phyloP scores from a whole-genome alignment of 1,284 basidiomycete species.

The Grifola frondosa region DNA sequence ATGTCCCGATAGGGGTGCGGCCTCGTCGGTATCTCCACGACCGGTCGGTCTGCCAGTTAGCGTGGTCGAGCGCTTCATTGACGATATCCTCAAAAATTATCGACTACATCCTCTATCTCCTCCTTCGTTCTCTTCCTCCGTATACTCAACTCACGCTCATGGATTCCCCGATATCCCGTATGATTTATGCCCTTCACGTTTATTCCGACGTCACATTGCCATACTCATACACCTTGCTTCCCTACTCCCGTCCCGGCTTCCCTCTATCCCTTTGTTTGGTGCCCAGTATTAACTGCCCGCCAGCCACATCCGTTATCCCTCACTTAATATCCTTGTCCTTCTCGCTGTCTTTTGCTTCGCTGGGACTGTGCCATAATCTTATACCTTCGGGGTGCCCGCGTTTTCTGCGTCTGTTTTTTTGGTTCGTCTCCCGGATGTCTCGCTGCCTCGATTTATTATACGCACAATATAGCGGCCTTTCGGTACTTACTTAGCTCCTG shows the following conservation, averaged over 20 bases:
- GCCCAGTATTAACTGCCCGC: too few species aligned
- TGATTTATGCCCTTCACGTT: slow-evolving; percentile 19
- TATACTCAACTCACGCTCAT: slow-evolving; percentile 15
- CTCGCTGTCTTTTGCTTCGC: slow-evolving; percentile 3
- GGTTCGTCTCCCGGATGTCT: background rate
- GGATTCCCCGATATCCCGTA: slow-evolving; percentile 17
- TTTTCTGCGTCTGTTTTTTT: slow-evolving; percentile 2
- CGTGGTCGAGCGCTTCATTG: slow-evolving; percentile 18
- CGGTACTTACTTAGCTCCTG: slow-evolving; percentile 1
- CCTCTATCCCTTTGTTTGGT: too few species aligned
- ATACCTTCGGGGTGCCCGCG: too few species aligned
- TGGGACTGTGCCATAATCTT: slow-evolving; percentile 6
- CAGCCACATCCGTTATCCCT: too few species aligned
- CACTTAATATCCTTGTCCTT: too few species aligned
- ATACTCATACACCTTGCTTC: slow-evolving; percentile 17
- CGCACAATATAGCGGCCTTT: background rate
- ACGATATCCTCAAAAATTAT: slow-evolving; percentile 16
- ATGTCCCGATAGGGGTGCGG: background rate
- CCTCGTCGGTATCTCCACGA: background rate
- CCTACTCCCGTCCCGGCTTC: slow-evolving; percentile 9
- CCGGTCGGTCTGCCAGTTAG: background rate
- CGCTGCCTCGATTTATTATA: slow-evolving; percentile 7
- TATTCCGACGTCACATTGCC: slow-evolving; percentile 9
- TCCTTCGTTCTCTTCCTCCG: background rate
- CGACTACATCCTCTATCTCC: slow-evolving; percentile 3